A percentile compares a stretch with the other conserved stretches of the same genome.
These are phyloP conservation scores for Paramecium biaurelia DNA, from an alignment of 73 alveolate genomes.

Conservation along the genomic window DNA sequence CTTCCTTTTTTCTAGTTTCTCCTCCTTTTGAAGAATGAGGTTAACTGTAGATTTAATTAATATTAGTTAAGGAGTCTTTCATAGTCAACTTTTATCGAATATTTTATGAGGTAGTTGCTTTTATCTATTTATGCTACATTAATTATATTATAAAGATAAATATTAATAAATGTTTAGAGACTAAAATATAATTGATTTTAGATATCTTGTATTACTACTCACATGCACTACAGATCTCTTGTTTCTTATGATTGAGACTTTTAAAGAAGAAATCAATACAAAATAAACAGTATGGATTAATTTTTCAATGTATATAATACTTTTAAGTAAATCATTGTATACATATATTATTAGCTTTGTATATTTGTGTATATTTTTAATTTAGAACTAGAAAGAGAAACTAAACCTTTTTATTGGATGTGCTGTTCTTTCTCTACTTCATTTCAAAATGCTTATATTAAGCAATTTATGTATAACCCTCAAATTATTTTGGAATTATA, in stretches of 20 bases:
- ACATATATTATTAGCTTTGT: background rate
- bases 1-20: background rate
- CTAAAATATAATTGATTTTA: background rate
- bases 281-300: background rate
- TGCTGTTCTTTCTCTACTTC: background rate
- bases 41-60: background rate
- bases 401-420: background rate
- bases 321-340: background rate
- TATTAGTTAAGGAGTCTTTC: background rate
- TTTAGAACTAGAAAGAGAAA: background rate
- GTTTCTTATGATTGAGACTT: background rate
- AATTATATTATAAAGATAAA: background rate
- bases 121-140: background rate
- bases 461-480: background rate
- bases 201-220: background rate
- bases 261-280: background rate
- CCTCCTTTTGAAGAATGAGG: constrained; percentile 7
- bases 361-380: background rate
- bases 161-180: background rate
- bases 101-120: background rate
- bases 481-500: background rate
- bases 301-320: background rate
- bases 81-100: background rate
- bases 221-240: background rate
- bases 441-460: background rate